A percentile compares a stretch with the other conserved stretches of the same genome.
Evolutionary conservation across 2,329 filamentous ascomycete species (phyloP).

Genomic region (Paraconiothyrium brasiliense): DNA sequence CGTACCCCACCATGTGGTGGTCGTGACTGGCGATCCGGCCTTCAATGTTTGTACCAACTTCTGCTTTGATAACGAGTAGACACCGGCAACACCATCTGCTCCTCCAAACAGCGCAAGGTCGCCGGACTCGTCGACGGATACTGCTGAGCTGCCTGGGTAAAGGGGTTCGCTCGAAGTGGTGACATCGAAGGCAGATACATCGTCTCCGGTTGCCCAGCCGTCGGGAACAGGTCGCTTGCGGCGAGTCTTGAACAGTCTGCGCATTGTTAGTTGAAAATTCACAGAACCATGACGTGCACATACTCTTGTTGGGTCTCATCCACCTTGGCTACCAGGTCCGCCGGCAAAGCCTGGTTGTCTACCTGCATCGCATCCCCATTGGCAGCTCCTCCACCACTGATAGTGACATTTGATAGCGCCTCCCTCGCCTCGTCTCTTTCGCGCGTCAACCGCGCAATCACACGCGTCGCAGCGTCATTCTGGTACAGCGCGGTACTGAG

Average conservation of each 20-base stretch:
- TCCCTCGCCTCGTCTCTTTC: conserved; percentile 93
- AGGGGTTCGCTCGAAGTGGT: conserved; percentile 64
- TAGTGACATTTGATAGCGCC: conserved; percentile 84
- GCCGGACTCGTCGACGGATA: conserved; percentile 68
- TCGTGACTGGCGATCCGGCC: conserved; percentile 72
- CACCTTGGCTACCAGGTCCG: conserved; percentile 75
- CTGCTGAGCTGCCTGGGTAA: conserved; percentile 66
- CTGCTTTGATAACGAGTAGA: conserved; percentile 81
- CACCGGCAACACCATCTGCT: conserved; percentile 75
- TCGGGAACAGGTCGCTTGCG: conserved; percentile 88
- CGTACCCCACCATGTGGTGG: conserved; percentile 70
- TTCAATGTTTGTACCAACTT: conserved; percentile 76
- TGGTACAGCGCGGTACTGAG: conserved; percentile 94
- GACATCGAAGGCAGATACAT: conserved; percentile 69
- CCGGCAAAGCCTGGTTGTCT: conserved; percentile 79
- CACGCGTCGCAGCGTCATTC: conserved; percentile 94
- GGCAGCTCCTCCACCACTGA: conserved; percentile 65
- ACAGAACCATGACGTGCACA: conserved; percentile 44
- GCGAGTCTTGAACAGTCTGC: conserved; percentile 83
- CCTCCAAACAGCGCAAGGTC: conserved; percentile 79
- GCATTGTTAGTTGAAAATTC: conserved; percentile 31
- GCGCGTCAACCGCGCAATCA: conserved; percentile 88
- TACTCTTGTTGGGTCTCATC: conserved; percentile 84
- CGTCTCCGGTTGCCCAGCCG: conserved; percentile 82
- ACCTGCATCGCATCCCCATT: conserved; percentile 91